Percentiles rank a stretch among this genome's conserved stretches.
Evolutionary conservation across 805 yeast genomes (phyloP).

Genomic region (Candida odintsovae): DNA sequence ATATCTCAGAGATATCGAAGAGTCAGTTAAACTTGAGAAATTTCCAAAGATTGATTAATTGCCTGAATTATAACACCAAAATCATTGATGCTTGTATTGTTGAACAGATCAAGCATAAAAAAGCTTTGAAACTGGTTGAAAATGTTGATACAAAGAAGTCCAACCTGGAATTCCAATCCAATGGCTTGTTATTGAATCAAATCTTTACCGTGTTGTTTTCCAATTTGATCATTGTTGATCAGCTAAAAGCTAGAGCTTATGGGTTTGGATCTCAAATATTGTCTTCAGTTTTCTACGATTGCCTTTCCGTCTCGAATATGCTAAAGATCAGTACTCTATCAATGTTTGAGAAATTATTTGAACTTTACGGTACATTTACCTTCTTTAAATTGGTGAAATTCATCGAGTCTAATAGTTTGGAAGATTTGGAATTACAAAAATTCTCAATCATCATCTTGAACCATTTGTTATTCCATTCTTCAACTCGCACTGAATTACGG

Average conservation of each 20-base stretch:
- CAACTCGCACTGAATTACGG: slow-evolving; percentile 2
- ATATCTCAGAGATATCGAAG: slow-evolving; percentile 2
- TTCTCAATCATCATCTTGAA: slow-evolving; percentile 25
- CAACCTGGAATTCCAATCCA: slow-evolving; percentile 8
- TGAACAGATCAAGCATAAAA: slow-evolving; percentile 2
- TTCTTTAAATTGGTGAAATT: slow-evolving; percentile 31
- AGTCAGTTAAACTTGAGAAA: slow-evolving; percentile 12
- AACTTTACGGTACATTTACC: slow-evolving; percentile 31
- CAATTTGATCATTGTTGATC: slow-evolving; percentile 9
- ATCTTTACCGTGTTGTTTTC: slow-evolving; percentile 12
- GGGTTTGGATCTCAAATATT: not conserved
- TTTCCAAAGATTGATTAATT: slow-evolving; percentile 9
- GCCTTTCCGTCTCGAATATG: slow-evolving; percentile 12
- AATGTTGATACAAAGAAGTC: slow-evolving; percentile 4
- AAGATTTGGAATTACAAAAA: slow-evolving; percentile 30
- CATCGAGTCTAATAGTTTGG: slow-evolving; percentile 25
- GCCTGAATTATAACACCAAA: slow-evolving; percentile 7
- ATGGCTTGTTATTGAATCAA: slow-evolving; percentile 10
- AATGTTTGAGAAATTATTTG: slow-evolving; percentile 29
- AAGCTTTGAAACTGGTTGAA: slow-evolving; percentile 2
- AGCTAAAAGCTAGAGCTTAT: slow-evolving; percentile 12
- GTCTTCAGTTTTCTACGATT: slow-evolving; percentile 12
- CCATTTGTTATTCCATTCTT: slow-evolving; percentile 24
- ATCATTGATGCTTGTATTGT: slow-evolving; percentile 8
- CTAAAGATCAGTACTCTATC: slow-evolving; percentile 20